Conservation (phyloP, 2,329 filamentous ascomycete genomes). For the Exophiala spinifera region DNA sequence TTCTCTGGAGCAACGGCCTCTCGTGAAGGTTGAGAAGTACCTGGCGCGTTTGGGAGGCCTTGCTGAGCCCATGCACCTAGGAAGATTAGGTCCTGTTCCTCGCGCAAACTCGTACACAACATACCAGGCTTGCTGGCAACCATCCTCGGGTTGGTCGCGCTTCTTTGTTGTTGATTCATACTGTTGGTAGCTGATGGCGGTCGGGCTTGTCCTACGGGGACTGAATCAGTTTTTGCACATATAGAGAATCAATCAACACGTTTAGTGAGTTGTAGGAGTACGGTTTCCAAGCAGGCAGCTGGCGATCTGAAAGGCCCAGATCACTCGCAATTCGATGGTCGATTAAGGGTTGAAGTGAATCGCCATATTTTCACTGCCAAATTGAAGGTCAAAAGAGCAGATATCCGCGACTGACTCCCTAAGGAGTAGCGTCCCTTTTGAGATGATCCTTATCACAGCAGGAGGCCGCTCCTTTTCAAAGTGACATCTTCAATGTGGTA, state of each 20-base stretch:
- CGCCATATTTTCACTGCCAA: too few relatives aligned
- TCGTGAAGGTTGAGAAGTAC: slow-evolving; percentile 15
- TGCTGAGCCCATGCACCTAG: slow-evolving; percentile 26
- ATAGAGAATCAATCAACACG: neutral
- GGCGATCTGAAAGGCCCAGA: too few relatives aligned
- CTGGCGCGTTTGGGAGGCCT: slow-evolving; percentile 13
- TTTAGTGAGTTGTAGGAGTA: too few relatives aligned
- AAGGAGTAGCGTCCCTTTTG: neutral
- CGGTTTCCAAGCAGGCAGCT: too few relatives aligned
- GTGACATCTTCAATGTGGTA: too few relatives aligned
- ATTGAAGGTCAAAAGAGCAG: neutral
- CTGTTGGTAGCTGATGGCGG: slow-evolving; percentile 24
- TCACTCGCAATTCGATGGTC: too few relatives aligned
- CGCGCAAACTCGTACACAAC: neutral
- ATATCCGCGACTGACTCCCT: neutral
- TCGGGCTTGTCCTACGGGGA: slow-evolving; percentile 23
- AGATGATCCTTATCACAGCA: neutral
- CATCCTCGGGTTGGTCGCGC: slow-evolving; percentile 20
- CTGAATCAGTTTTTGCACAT: neutral
- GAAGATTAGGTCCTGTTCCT: neutral
- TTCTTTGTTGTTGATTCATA: slow-evolving; percentile 23
- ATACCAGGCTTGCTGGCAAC: slow-evolving; percentile 25
- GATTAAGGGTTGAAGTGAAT: too few relatives aligned
- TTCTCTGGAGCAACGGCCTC: slow-evolving; percentile 24
- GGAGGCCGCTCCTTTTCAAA: too few relatives aligned